A percentile compares a stretch with the other conserved stretches of the same genome.
phyloP scores from a whole-genome alignment of 441 rosid genomes.

The Breynia disticha region DNA sequence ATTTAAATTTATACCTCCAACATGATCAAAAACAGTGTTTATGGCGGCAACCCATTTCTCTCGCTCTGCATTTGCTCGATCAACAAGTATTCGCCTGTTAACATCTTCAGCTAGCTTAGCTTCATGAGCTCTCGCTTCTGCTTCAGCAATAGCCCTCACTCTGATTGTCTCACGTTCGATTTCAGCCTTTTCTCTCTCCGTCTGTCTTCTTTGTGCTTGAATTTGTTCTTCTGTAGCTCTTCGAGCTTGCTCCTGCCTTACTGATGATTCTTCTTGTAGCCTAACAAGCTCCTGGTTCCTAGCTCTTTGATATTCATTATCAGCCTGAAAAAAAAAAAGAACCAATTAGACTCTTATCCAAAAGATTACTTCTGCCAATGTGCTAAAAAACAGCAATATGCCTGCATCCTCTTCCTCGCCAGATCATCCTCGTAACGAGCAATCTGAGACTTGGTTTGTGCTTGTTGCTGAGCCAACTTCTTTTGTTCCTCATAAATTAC shows the following conservation, averaged over 20 bases:
- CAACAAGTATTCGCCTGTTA: slow-evolving; percentile 74
- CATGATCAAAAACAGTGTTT: slow-evolving; percentile 89
- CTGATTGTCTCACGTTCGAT: slow-evolving; percentile 94
- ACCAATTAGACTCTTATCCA: slow-evolving; percentile 11
- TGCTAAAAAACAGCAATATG: slow-evolving; percentile 21
- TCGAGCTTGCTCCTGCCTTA: slow-evolving; percentile 89
- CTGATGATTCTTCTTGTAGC: slow-evolving; percentile 83
- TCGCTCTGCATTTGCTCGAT: slow-evolving; percentile 94
- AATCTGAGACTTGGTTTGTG: slow-evolving; percentile 93
- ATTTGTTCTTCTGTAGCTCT: slow-evolving; percentile 95
- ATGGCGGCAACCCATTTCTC: slow-evolving; percentile 99
- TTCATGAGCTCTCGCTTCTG: slow-evolving; percentile 98
- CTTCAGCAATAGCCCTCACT: slow-evolving; percentile 91
- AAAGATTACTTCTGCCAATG: slow-evolving; percentile 7
- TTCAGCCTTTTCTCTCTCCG: slow-evolving; percentile 96
- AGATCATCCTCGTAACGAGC: slow-evolving; percentile 87
- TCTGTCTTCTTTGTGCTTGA: slow-evolving; percentile 83
- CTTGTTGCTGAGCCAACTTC: slow-evolving; percentile 79
- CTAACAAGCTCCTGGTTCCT: slow-evolving; percentile 94
- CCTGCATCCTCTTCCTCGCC: slow-evolving; percentile 99
- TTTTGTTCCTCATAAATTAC: slow-evolving; percentile 92
- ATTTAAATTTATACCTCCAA: slow-evolving; percentile 58
- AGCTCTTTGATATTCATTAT: slow-evolving; percentile 73
- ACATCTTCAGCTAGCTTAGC: slow-evolving; percentile 94
- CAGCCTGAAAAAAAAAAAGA: slow-evolving; percentile 52